A percentile compares a stretch with the other conserved stretches of the same genome.
Conservation (phyloP, 225 moss, liverwort and hornwort genomes). For the Marchantia paleacea region DNA sequence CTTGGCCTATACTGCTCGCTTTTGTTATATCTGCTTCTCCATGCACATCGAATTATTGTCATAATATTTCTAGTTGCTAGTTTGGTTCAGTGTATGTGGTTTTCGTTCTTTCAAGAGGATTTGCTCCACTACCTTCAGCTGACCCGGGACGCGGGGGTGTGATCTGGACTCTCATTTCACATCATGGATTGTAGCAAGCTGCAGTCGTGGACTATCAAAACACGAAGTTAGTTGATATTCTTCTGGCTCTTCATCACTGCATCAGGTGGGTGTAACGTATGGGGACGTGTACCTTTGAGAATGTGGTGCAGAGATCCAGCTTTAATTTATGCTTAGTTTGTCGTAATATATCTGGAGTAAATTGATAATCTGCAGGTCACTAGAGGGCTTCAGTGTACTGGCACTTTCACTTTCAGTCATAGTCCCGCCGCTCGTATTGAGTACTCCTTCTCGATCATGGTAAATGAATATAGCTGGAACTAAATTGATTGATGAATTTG, state of each 20-base stretch:
- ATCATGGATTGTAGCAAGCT: constrained; percentile 35
- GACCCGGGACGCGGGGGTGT: neutral
- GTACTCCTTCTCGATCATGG: no score
- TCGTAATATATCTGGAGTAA: neutral
- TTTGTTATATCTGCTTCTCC: no score
- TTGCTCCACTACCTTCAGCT: neutral
- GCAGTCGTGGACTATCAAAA: constrained; percentile 65
- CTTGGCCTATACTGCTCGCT: no score
- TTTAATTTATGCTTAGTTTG: neutral
- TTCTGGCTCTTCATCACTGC: constrained; percentile 65
- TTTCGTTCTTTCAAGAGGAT: no score
- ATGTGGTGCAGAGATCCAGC: neutral
- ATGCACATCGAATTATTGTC: no score
- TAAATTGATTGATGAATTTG: neutral
- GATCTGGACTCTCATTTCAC: neutral
- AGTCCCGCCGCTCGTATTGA: no score
- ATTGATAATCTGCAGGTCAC: no score
- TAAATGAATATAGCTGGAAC: neutral
- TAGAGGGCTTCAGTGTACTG: no score
- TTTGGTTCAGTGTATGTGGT: no score
- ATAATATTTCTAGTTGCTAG: no score
- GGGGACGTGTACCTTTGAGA: no score
- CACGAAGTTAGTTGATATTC: constrained; percentile 73
- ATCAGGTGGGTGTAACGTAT: constrained; percentile 47
- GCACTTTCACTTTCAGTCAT: no score